Base-by-base conservation (phyloP, 176 grass and related monocot species). In the Chloris gayana region DNA sequence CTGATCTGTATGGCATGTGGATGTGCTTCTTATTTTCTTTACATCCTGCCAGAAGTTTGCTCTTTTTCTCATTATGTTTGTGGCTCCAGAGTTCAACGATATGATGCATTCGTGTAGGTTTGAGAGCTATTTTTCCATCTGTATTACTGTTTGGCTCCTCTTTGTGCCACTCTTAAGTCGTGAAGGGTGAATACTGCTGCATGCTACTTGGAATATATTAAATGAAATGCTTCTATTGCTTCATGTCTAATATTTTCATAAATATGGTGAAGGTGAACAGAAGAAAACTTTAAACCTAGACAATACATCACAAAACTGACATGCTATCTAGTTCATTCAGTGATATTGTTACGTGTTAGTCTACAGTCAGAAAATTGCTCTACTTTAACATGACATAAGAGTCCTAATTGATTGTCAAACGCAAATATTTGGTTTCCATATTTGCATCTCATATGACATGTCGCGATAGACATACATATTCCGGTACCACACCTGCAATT, bases 381-480 rank as follows among this genome's bases (percentile, higher is more conserved):
- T 70, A 84, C n/a, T 49, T 47, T 14, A 35, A 33, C 32, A 53
- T 33, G 18, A 46, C 30, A 37, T 19, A 13, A 9, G 4, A 13
- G 35, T 10, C 53, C 68, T 79, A 72, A 79, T 29, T 64, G 6
- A 41, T 49, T 42, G 30, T 72, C 9, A 85, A 54, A 72, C 72
- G 42, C 74, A 53, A 56, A 64, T 85, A 61, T 63, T 61, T 24
- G 4, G 42, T 53, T 78, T 53, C 41, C 29, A 18, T 85, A 26
- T 64, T 50, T 85, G 22, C 73, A 54, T 78, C 6, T 54, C 26
- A 33, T 58, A 49, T 66, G 9, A 57, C 8, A 63, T 72, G 44
- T 41, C 27, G n/a, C 22, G 42, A 64, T 65, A n/a, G 46, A 9
- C 42, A 30, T 72, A 30, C 69, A n/a, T 51, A 44, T 72, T 65